A percentile compares a stretch with the other conserved stretches of the same genome.
Conservation (phyloP, 2,329 filamentous ascomycete species). For the Drechslerella dactyloides region DNA sequence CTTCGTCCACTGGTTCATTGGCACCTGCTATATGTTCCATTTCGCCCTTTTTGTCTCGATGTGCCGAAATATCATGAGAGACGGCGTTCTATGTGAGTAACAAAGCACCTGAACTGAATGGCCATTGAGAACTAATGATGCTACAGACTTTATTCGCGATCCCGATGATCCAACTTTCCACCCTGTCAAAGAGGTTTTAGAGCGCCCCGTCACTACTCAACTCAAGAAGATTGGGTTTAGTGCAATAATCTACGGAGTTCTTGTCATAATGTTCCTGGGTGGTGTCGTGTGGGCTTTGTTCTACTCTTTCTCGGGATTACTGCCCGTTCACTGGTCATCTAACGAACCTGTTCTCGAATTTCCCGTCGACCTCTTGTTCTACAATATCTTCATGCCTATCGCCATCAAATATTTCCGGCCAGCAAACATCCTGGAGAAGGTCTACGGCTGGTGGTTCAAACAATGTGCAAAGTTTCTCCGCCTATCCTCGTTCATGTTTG, state of each 20-base stretch:
- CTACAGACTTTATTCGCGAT: conserved; percentile 88
- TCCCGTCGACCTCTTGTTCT: conserved; percentile 89
- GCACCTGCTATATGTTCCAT: conserved; percentile 99
- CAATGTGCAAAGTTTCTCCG: conserved; percentile 79
- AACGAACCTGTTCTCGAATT: conserved; percentile 93
- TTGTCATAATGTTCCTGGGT: conserved; percentile 90
- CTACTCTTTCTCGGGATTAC: conserved; percentile 70
- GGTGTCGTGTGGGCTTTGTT: conserved; percentile 94
- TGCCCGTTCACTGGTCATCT: conserved; percentile 92
- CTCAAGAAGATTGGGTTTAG: conserved; percentile 96
- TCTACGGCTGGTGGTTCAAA: conserved; percentile 97
- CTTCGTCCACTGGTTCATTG: conserved; percentile 98
- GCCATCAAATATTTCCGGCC: conserved; percentile 84
- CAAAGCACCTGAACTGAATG: conserved; percentile 1
- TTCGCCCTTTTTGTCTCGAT: conserved; percentile 98
- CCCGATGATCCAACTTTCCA: conserved; percentile 98
- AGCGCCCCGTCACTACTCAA: conserved; percentile 89
- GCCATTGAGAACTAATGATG: conserved; percentile 56
- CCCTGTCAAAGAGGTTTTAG: conserved; percentile 92
- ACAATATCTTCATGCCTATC: conserved; percentile 93
- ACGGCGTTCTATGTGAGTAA: conserved; percentile 82
- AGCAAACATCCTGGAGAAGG: conserved; percentile 78
- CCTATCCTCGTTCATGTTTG: conserved; percentile 91
- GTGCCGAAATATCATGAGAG: conserved; percentile 97
- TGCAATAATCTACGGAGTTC: conserved; percentile 88